phyloP scores from a whole-genome alignment of 495 filamentous ascomycete species.

The Chaetomidium leptoderma region DNA sequence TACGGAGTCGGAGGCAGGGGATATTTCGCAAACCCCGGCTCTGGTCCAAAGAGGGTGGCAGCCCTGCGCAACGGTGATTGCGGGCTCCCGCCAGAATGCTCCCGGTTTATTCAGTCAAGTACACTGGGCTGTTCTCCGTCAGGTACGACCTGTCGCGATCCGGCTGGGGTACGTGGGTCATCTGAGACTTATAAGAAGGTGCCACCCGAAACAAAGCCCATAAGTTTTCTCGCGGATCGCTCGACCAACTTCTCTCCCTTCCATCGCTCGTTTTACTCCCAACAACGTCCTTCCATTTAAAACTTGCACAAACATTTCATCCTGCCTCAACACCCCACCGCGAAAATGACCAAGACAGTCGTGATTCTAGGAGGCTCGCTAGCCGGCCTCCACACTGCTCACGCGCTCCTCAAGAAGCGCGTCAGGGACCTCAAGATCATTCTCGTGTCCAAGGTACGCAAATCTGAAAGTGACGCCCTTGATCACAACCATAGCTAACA shows the following conservation, averaged over 20 bases:
- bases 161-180: neutral
- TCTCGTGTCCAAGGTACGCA: conserved; percentile 43
- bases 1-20: neutral
- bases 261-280: too few species aligned
- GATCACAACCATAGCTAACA: conserved; percentile 19
- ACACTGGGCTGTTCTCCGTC: too few species aligned
- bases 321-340: neutral
- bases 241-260: too few species aligned
- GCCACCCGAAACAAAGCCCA: neutral
- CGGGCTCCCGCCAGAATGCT: neutral
- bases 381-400: conserved; percentile 49
- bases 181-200: neutral
- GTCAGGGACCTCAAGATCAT: conserved; percentile 43
- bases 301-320: neutral
- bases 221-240: too few species aligned
- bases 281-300: too few species aligned
- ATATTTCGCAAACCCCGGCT: neutral
- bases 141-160: too few species aligned
- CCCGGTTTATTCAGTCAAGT: too few species aligned
- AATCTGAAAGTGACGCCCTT: conserved; percentile 9
- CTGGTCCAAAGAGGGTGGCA: too few species aligned
- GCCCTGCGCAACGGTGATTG: too few species aligned
- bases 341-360: conserved; percentile 41
- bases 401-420: conserved; percentile 50
- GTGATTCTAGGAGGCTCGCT: conserved; percentile 54